phyloP scores from a whole-genome alignment of 805 yeast genomes.

The Metschnikowia reukaufii region DNA sequence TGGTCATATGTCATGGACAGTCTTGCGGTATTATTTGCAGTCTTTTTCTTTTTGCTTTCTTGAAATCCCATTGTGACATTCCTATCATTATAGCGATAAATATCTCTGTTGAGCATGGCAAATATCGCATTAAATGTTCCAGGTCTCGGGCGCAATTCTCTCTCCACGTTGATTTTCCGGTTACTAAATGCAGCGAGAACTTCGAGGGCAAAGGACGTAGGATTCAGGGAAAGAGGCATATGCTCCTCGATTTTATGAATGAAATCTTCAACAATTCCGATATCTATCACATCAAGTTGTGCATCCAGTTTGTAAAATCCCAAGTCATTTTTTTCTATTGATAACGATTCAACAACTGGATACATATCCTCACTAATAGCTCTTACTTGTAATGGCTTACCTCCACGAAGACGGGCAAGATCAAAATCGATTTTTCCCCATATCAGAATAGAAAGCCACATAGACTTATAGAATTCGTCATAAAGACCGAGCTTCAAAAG shows the following conservation, averaged over 20 bases:
- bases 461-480: constrained; percentile 28
- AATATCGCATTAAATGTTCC: constrained; percentile 32
- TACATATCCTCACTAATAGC: constrained; percentile 5
- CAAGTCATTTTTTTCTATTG: background rate
- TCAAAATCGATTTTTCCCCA: constrained; percentile 33
- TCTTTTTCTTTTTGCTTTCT: constrained; percentile 11
- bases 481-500: constrained; percentile 31
- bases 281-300: constrained; percentile 24
- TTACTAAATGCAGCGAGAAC: constrained; percentile 27
- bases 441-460: constrained; percentile 34
- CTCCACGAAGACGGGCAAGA: constrained; percentile 3
- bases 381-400: background rate
- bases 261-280: constrained; percentile 33
- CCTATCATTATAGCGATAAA: constrained; percentile 30
- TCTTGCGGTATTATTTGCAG: constrained; percentile 27
- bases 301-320: constrained; percentile 2
- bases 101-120: constrained; percentile 28
- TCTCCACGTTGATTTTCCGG: constrained; percentile 10
- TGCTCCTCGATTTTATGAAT: constrained; percentile 33
- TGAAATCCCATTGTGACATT: constrained; percentile 24
- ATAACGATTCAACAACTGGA: constrained; percentile 5
- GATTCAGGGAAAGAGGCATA: constrained; percentile 18
- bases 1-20: constrained; percentile 28
- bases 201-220: constrained; percentile 28
- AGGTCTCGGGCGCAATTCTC: constrained; percentile 24